Base-by-base conservation (phyloP, 805 yeast genomes). In the Ogataea philodendri region DNA sequence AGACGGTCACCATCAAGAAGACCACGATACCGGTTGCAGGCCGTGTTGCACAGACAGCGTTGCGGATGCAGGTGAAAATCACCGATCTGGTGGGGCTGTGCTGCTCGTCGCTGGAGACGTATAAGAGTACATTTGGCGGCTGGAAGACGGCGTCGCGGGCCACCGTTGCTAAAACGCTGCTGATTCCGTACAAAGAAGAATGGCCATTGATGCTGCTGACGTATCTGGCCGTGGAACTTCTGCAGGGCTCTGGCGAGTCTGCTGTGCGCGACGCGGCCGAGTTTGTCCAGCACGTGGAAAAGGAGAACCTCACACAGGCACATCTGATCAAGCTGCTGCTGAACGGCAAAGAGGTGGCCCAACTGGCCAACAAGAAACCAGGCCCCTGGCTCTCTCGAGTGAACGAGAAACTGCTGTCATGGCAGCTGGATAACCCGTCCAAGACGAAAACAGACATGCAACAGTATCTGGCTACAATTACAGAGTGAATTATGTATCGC, bases 321-420 rank as follows among this genome's bases (percentile, higher is more conserved):
- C 68, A 75, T 51, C 54, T 50, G 0, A 41, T 82, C 38, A 83
- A 76, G 51, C 84, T 90, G 2, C 45, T 85, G 5, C 59, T 89
- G 9, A 87, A 85, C 57, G 95, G 98, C 10, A 86, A 84, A 48
- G 72, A 74, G 28, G 58, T 90, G 28, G 63, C 72, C 33, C 60
- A 65, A 26, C 58, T 66, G 14, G 58, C 84, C 18, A 61, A 68
- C 15, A 64, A 66, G 37, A 83, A 81, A 52, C 85, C 90, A 0
- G 98, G 98, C 0, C 88, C 89, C 5, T 88, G 97, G 96, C 68
- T 90, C 72, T 67, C 75, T 7, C 60, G 59, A 7, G 60, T 79
- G 7, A 70, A 76, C 40, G 75, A 76, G 5, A 59, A 69, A 28
- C 68, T 84, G 5, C 57, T 86, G 20, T 59, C 68, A 13, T 84